These are phyloP conservation scores for Colletotrichum theobromicola DNA, from an alignment of 2,329 filamentous ascomycete genomes.

Conservation along the genomic window DNA sequence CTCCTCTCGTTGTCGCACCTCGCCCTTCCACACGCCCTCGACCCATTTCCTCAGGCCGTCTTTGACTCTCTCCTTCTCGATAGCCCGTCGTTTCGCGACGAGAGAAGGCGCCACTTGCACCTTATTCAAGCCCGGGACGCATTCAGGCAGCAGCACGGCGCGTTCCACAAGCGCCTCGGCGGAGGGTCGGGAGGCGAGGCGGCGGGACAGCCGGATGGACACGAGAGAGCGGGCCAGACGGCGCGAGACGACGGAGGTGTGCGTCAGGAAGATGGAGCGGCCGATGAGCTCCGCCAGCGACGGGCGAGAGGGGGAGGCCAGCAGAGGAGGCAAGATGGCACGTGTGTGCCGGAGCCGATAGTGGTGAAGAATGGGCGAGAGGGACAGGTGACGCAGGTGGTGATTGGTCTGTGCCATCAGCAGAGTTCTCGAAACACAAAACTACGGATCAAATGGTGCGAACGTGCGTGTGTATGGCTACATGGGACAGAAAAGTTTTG, in stretches of 20 bases:
- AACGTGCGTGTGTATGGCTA: background rate
- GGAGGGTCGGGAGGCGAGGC: constrained; percentile 64
- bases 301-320: constrained; percentile 63
- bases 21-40: constrained; percentile 59
- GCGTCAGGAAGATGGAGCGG: constrained; percentile 70
- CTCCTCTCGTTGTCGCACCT: constrained; percentile 56
- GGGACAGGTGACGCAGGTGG: constrained; percentile 64
- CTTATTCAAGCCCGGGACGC: constrained; percentile 51
- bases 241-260: constrained; percentile 69
- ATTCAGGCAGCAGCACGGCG: constrained; percentile 70
- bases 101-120: constrained; percentile 61
- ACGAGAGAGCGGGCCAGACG: constrained; percentile 67
- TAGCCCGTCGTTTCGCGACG: constrained; percentile 64
- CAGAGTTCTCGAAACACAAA: constrained; percentile 2
- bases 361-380: constrained; percentile 69
- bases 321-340: constrained; percentile 56
- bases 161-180: constrained; percentile 65
- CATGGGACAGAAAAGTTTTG: background rate
- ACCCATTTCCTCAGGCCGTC: constrained; percentile 71
- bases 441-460: background rate
- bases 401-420: constrained; percentile 58
- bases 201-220: constrained; percentile 68
- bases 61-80: constrained; percentile 72
- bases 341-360: constrained; percentile 65
- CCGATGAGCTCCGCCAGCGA: constrained; percentile 66